Percentiles rank a stretch among this genome's conserved stretches.
These are phyloP conservation scores for Dinochytrium kinnereticum DNA, from an alignment of 371 early-diverging fungal species.

Conservation along the genomic window DNA sequence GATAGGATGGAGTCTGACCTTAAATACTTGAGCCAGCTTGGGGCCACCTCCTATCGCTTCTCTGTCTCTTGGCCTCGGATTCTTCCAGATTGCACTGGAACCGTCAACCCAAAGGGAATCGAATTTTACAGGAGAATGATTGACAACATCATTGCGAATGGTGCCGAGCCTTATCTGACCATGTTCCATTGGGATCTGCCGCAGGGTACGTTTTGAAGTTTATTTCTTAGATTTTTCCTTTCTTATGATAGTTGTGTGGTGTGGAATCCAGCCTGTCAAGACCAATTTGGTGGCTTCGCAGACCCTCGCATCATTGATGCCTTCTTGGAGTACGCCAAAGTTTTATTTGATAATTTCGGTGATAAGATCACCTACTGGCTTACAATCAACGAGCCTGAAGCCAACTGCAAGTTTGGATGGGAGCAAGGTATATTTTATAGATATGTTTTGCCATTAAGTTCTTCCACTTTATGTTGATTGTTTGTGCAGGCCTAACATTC, in stretches of 20 bases:
- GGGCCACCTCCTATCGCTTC: slow-evolving; percentile 42
- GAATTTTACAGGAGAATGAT: slow-evolving; percentile 37
- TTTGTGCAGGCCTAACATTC: neutral
- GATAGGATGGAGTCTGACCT: slow-evolving; percentile 27
- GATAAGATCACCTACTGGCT: slow-evolving; percentile 37
- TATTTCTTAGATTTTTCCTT: neutral
- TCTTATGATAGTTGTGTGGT: neutral
- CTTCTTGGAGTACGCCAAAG: slow-evolving; percentile 39
- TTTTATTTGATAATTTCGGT: slow-evolving; percentile 37
- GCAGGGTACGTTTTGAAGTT: neutral
- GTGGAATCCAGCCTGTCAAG: slow-evolving; percentile 34
- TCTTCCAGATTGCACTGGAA: slow-evolving; percentile 37
- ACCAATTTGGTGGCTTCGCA: slow-evolving; percentile 33
- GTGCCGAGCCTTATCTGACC: slow-evolving; percentile 39
- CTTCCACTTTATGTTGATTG: neutral
- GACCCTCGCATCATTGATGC: slow-evolving; percentile 34
- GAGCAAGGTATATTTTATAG: neutral
- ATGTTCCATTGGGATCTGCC: slow-evolving; percentile 42
- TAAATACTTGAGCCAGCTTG: slow-evolving; percentile 23
- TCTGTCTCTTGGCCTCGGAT: slow-evolving; percentile 43
- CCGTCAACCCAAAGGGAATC: slow-evolving; percentile 33
- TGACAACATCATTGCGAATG: slow-evolving; percentile 28
- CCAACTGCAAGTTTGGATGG: slow-evolving; percentile 38
- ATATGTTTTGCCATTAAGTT: neutral
- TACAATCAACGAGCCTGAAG: slow-evolving; percentile 44